These are phyloP conservation scores for Fusarium sp. DNA, from an alignment of 2,329 filamentous ascomycete genomes.

Conservation along the genomic window DNA sequence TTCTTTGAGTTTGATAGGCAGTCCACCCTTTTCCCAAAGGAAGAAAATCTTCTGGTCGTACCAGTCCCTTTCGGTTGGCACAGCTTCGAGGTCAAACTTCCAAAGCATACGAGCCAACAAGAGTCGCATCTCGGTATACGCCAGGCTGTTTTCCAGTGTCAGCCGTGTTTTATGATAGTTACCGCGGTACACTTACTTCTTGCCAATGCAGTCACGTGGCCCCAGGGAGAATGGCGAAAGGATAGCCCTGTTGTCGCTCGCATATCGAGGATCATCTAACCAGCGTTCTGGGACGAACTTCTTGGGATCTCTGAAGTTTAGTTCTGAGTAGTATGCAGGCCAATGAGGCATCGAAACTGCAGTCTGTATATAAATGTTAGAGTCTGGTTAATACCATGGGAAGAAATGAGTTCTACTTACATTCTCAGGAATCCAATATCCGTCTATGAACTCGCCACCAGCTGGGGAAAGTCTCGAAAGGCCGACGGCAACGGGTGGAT, in stretches of 20 bases:
- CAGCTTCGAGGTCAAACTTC: slow-evolving; percentile 13
- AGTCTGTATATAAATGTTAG: background rate
- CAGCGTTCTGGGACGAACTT: slow-evolving; percentile 10
- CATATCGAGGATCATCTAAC: background rate
- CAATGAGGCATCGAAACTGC: background rate
- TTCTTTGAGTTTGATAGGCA: background rate
- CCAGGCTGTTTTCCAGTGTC: background rate
- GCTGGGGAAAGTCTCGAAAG: background rate
- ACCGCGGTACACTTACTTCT: background rate
- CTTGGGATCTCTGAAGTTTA: slow-evolving; percentile 1
- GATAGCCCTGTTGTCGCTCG: background rate
- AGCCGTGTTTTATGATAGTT: accelerated
- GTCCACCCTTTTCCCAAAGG: background rate
- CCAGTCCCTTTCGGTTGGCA: background rate
- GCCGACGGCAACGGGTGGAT: background rate
- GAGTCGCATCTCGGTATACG: slow-evolving; percentile 13
- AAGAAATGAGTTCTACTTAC: accelerated
- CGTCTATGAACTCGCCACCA: slow-evolving; percentile 6
- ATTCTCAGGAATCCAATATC: slow-evolving; percentile 2
- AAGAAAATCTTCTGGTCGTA: background rate
- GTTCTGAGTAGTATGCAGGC: background rate
- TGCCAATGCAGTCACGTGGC: slow-evolving; percentile 9
- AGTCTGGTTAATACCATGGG: accelerated
- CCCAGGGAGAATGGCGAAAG: slow-evolving; percentile 1
- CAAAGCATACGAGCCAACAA: slow-evolving; percentile 5